Evolutionary conservation across 2,329 filamentous ascomycete species (phyloP).

Genomic region (Tolypocladium album): DNA sequence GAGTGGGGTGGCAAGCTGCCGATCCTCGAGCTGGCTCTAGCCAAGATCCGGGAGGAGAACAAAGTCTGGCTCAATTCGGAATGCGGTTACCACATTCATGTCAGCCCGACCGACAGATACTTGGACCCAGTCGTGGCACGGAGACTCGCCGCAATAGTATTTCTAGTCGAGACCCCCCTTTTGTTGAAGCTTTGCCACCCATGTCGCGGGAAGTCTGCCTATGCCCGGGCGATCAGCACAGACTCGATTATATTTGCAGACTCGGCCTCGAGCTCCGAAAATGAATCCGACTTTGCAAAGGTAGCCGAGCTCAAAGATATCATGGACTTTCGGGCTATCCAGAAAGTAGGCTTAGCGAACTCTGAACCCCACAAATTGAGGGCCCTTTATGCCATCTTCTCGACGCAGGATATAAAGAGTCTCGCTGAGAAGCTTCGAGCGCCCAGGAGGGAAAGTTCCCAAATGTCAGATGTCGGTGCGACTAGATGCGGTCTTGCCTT

Average conservation of each 20-base stretch:
- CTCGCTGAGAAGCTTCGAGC: background rate
- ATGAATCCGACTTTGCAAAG: too few relatives aligned
- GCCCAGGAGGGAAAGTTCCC: background rate
- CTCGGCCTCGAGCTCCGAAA: background rate
- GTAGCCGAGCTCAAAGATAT: background rate
- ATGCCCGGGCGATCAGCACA: constrained; percentile 8
- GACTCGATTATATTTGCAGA: constrained; percentile 5
- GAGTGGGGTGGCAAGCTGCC: constrained; percentile 11
- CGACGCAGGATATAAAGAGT: background rate
- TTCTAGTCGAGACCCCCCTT: constrained; percentile 11
- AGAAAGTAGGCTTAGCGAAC: background rate
- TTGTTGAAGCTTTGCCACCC: constrained; percentile 13
- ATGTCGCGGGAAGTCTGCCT: constrained; percentile 9
- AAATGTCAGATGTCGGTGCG: background rate
- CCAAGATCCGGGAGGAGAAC: constrained; percentile 7
- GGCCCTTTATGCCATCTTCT: background rate
- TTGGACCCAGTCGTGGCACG: constrained; percentile 9
- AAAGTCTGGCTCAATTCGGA: constrained; percentile 13
- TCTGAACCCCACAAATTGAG: background rate
- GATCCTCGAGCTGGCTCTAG: constrained; percentile 9
- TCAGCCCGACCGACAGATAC: constrained; percentile 7
- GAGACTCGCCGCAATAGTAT: constrained; percentile 10
- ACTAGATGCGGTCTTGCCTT: constrained; percentile 12
- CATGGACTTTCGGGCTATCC: background rate
- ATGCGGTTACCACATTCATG: constrained; percentile 16